phyloP scores from a whole-genome alignment of 768 basidiomycete genomes.

The Hemileccinum rubropunctum region DNA sequence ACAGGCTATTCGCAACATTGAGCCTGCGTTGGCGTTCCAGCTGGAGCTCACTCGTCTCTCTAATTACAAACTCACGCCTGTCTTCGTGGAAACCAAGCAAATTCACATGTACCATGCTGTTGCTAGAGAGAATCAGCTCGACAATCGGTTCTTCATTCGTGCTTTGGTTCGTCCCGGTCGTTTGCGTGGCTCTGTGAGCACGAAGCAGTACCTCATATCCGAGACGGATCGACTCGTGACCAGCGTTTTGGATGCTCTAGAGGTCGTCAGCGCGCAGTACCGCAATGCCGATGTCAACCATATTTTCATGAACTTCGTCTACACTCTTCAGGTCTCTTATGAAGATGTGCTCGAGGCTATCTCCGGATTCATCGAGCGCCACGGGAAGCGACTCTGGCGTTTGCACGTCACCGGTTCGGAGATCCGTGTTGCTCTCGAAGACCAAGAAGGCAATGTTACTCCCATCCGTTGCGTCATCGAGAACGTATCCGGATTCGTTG shows the following conservation, averaged over 20 bases:
- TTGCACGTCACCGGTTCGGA: constrained; percentile 97
- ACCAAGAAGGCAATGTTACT: constrained; percentile 90
- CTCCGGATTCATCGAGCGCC: constrained; percentile 98
- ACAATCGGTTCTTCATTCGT: constrained; percentile 96
- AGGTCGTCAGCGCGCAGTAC: constrained; percentile 87
- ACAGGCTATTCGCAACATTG: constrained; percentile 95
- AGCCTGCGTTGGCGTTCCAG: constrained; percentile 97
- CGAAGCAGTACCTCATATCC: constrained; percentile 96
- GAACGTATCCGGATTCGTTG: constrained; percentile 98
- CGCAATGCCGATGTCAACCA: constrained; percentile 97
- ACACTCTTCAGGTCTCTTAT: constrained; percentile 92
- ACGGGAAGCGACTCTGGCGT: constrained; percentile 97
- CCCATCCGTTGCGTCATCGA: constrained; percentile 98
- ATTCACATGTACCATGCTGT: constrained; percentile 97
- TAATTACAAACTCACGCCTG: constrained; percentile 95
- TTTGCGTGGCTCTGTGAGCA: constrained; percentile 87
- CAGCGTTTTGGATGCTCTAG: constrained; percentile 89
- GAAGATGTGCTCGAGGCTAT: constrained; percentile 97
- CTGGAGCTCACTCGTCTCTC: constrained; percentile 94
- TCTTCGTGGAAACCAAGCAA: constrained; percentile 95
- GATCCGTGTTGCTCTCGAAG: constrained; percentile 93
- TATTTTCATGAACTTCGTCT: constrained; percentile 99
- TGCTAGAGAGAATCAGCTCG: constrained; percentile 95
- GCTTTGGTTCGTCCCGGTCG: constrained; percentile 95
- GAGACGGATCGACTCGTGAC: constrained; percentile 97